Evolutionary conservation across 2,329 filamentous ascomycete genomes (phyloP).

Genomic region (Westerdykella sp.): DNA sequence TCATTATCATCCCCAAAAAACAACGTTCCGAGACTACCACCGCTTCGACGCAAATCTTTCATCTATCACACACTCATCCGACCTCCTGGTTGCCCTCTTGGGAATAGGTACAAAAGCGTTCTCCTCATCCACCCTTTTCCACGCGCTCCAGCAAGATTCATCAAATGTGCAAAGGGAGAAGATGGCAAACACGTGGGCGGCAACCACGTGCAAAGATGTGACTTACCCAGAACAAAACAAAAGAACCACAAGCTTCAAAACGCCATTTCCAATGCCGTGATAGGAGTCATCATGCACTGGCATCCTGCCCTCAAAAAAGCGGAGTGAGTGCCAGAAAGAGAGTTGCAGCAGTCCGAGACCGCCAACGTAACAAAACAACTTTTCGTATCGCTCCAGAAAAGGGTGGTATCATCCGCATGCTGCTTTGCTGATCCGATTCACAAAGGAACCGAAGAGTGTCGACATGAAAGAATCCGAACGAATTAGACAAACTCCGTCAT

Average conservation of each 20-base stretch:
- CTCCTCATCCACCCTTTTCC: not conserved
- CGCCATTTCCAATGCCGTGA: not conserved
- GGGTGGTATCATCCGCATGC: constrained; percentile 7
- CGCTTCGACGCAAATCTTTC: too few relatives aligned
- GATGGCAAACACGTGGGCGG: not conserved
- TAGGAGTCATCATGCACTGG: not conserved
- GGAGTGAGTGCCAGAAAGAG: not conserved
- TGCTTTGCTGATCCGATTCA: constrained; percentile 1
- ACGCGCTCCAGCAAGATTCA: not conserved
- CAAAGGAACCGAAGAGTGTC: constrained; percentile 9
- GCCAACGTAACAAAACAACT: not conserved
- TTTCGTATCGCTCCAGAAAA: constrained; percentile 6
- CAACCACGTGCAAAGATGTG: not conserved
- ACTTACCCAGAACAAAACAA: constrained; percentile 12
- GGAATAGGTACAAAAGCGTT: not conserved
- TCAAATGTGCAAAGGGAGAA: not conserved
- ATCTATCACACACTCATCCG: too few relatives aligned
- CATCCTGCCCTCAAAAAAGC: not conserved
- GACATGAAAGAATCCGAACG: constrained; percentile 4
- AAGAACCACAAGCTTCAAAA: too few relatives aligned
- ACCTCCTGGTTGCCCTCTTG: not conserved
- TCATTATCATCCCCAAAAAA: too few relatives aligned
- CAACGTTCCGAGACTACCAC: too few relatives aligned
- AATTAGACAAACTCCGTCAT: constrained; percentile 14
- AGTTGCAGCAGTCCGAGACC: not conserved